Evolutionary conservation across 164 flowering plant species (phyloP), one percentile per base, ranked within the genome.

Genomic region (Piper betle): DNA sequence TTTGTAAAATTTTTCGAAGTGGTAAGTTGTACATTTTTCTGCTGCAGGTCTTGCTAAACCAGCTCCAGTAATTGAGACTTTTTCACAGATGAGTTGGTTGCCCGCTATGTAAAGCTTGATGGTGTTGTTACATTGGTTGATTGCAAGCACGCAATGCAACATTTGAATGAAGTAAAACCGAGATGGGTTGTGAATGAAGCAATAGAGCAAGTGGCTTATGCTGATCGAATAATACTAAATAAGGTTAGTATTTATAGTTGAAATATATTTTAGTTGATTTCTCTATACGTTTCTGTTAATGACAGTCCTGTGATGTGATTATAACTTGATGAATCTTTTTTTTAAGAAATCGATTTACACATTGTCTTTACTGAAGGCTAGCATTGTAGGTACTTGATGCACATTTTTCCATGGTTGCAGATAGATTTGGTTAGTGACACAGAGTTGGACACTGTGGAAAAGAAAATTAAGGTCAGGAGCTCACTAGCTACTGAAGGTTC

Each of bases 101-200:
- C 92, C 46, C 78, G 72, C 16, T 66, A 85, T 77, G 88, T 93
- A 65, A 93, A 88, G 73, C 88, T 90, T 74, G 99, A 93, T 74
- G 97, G 99, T 9, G 96, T 91, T 72, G 97, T 93, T 70, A 93
- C 99, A 48, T 77, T 93, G 76, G 95, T 93, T 60, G 99, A 93
- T 69, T 80, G 86, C 63, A 88, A 85, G 80, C 91, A 93, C 79
- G 92, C 87, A n/a, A 73, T 82, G 83, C 83, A 77, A 58, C 99
- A 80, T 56, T 63, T 93, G 66, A 75, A 86, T 77, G 95, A 90
- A 78, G 93, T 88, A 37, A 93, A 90, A 74, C 96, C 99, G 52
- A 82, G 99, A 70, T 93, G 88, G 83, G 95, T 93, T 60, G 96
- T 86, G 69, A 93, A 93, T 73, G 99, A 93, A 73, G 96, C 97